Evolutionary conservation across 441 rosid species (phyloP).

Genomic region (Codiaeum variegatum): DNA sequence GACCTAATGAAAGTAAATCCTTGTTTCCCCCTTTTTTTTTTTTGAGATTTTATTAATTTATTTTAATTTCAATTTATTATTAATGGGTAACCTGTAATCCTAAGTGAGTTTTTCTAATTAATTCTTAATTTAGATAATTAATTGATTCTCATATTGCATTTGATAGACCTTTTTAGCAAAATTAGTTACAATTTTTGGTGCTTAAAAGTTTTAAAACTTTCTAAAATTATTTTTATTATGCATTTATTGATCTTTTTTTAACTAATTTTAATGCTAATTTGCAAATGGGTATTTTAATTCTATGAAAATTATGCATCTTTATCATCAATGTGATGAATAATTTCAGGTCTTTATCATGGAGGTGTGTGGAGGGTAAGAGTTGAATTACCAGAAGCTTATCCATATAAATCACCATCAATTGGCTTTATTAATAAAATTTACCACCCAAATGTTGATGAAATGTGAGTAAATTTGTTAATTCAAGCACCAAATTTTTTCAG

Average conservation of each 20-base stretch:
- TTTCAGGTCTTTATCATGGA: slow-evolving; percentile 73
- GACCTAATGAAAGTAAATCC: slow-evolving; percentile 68
- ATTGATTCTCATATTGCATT: slow-evolving; percentile 3
- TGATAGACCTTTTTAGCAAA: neutral
- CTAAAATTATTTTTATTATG: neutral
- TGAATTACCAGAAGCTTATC: slow-evolving; percentile 79
- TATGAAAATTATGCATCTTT: slow-evolving; percentile 15
- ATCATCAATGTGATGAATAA: slow-evolving; percentile 21
- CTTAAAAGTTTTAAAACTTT: slow-evolving; percentile 18
- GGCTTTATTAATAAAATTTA: slow-evolving; percentile 69
- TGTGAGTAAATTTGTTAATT: slow-evolving; percentile 37
- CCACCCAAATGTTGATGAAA: slow-evolving; percentile 83
- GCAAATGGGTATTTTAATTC: slow-evolving; percentile 2
- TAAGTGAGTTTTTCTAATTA: neutral
- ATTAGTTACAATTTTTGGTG: neutral
- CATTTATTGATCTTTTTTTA: neutral
- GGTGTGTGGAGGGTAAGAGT: slow-evolving; percentile 79
- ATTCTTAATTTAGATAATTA: neutral
- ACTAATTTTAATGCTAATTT: neutral
- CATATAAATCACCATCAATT: slow-evolving; percentile 73
- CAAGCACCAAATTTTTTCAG: neutral
- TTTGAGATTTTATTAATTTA: neutral
- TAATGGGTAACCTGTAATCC: neutral
- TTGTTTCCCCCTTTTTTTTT: slow-evolving; percentile 5
- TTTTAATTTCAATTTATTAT: neutral